Conservation (phyloP, 1,139 yeast genomes). For the Taphrina flavorubra region DNA sequence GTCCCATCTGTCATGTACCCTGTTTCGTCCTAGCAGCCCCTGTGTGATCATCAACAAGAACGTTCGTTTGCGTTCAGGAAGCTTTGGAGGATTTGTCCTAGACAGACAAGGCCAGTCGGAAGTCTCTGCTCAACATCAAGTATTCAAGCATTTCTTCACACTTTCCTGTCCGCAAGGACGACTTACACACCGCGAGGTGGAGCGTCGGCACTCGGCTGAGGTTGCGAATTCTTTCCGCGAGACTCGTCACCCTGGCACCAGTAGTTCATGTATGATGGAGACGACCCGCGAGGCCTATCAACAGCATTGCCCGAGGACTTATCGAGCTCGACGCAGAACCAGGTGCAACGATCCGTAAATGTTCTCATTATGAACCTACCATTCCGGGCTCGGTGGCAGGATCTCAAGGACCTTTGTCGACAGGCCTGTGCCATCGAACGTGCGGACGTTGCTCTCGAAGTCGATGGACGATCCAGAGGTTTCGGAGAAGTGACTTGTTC, state of each 20-base stretch:
- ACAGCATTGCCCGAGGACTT: neutral
- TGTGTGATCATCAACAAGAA: neutral
- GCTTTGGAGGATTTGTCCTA: neutral
- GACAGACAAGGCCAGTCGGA: neutral
- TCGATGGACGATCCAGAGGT: slow-evolving; percentile 37
- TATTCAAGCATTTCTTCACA: neutral
- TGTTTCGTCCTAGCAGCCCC: neutral
- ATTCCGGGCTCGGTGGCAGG: slow-evolving; percentile 79
- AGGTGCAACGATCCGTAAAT: slow-evolving; percentile 5
- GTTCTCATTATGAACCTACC: slow-evolving; percentile 62
- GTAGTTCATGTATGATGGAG: neutral
- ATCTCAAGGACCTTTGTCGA: slow-evolving; percentile 79
- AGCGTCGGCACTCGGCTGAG: too few relatives aligned
- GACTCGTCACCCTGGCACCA: neutral
- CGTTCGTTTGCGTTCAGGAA: too few relatives aligned
- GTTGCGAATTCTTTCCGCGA: too few relatives aligned
- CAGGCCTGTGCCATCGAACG: slow-evolving; percentile 34
- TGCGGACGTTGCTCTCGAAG: slow-evolving; percentile 38
- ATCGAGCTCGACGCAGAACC: neutral
- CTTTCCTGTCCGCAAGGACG: slow-evolving; percentile 2
- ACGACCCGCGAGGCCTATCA: slow-evolving; percentile 14
- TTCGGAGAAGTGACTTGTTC: slow-evolving; percentile 29
- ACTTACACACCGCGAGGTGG: neutral
- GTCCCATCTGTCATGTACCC: neutral
- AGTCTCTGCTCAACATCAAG: neutral